Percentiles rank a stretch among this genome's conserved stretches.
These are phyloP conservation scores for Eimeria sp. DNA, from an alignment of 169 alveolate genomes.

Conservation along the genomic window DNA sequence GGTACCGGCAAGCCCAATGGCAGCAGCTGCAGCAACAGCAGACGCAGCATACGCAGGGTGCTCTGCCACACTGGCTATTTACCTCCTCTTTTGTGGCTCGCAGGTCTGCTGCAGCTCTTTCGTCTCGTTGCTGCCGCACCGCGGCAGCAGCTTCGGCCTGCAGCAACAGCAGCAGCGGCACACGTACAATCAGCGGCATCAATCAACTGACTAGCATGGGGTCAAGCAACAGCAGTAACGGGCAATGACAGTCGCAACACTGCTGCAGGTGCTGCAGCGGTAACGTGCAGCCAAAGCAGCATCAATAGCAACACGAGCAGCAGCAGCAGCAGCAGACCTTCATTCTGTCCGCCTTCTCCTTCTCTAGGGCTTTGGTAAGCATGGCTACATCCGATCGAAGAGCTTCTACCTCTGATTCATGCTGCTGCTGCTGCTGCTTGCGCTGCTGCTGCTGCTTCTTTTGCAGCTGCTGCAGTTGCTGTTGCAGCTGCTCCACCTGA, in stretches of 20 bases:
- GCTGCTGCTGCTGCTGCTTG: constrained; percentile 58
- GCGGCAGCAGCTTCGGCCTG: constrained; percentile 65
- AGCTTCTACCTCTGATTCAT: constrained; percentile 26
- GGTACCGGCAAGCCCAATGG: constrained; percentile 18
- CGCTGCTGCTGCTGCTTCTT: constrained; percentile 55
- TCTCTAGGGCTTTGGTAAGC: constrained; percentile 28
- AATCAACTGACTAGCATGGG: neutral
- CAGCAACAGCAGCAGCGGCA: constrained; percentile 60
- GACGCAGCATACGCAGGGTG: neutral
- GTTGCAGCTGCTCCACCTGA: constrained; percentile 58
- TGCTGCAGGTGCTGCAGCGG: constrained; percentile 23
- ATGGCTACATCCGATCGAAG: constrained; percentile 27
- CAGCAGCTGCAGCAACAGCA: constrained; percentile 35
- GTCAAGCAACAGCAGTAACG: neutral
- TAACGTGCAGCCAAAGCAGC: constrained; percentile 11
- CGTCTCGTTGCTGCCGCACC: constrained; percentile 48
- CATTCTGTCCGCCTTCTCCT: constrained; percentile 15
- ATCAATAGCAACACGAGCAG: neutral
- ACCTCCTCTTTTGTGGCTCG: constrained; percentile 69
- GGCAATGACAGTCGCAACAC: neutral
- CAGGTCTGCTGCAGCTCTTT: constrained; percentile 53
- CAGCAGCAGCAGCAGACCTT: constrained; percentile 58
- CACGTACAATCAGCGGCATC: neutral
- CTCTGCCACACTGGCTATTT: neutral
- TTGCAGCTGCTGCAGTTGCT: constrained; percentile 60